Evolutionary conservation across 2,329 filamentous ascomycete genomes (phyloP).

Genomic region (Venturiaceae sp.): DNA sequence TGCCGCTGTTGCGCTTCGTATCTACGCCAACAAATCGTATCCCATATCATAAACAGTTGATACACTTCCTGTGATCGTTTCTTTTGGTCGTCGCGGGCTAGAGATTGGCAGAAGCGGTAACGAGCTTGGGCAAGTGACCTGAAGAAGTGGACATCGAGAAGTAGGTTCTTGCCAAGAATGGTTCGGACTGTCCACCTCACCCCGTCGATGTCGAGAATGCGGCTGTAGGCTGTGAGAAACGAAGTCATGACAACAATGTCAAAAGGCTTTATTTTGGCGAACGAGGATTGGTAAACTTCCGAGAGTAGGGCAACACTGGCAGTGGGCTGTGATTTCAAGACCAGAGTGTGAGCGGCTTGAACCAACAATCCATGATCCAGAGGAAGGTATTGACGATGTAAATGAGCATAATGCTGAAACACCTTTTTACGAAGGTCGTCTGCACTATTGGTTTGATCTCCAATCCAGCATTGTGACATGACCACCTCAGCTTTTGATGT

Average conservation of each 20-base stretch:
- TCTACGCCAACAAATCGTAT: background rate
- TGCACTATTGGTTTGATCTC: background rate
- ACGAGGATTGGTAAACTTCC: background rate
- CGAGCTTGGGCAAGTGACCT: background rate
- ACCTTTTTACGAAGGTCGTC: background rate
- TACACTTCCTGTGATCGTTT: background rate
- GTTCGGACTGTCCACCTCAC: background rate
- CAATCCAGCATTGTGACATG: background rate
- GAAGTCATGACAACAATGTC: background rate
- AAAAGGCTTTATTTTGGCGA: background rate
- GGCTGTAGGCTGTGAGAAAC: background rate
- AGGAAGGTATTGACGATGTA: background rate
- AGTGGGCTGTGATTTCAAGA: background rate
- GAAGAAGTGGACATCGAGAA: background rate
- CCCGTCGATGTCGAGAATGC: background rate
- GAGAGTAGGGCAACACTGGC: background rate
- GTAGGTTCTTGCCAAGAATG: background rate
- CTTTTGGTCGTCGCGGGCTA: background rate
- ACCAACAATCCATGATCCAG: background rate
- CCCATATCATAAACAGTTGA: background rate
- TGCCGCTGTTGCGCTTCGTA: background rate
- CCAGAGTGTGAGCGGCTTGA: background rate
- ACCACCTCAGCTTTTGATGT: background rate
- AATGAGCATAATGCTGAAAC: background rate
- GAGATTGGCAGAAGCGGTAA: background rate